Conservation (phyloP, 345 rosid species). For the Brassica carinata region DNA sequence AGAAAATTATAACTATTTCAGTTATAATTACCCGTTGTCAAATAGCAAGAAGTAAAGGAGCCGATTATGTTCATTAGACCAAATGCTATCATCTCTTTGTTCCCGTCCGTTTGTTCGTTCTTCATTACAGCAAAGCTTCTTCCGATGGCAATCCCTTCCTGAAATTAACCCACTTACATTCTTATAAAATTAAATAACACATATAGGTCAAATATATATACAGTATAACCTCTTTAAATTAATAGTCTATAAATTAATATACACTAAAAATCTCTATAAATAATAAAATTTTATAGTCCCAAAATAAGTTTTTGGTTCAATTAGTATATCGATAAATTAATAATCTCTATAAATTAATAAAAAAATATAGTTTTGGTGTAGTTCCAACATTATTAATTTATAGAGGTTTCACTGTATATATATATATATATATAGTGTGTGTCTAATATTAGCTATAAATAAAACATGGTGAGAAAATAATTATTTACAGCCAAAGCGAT, state of each 20-base stretch:
- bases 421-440: too few species aligned
- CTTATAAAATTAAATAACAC: background rate
- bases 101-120: slow-evolving; percentile 87
- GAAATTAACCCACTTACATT: slow-evolving; percentile 20
- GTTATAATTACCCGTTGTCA: slow-evolving; percentile 66
- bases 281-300: too few species aligned
- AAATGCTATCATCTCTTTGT: slow-evolving; percentile 90
- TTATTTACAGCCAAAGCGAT: slow-evolving; percentile 74
- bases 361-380: too few species aligned
- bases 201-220: background rate
- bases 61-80: slow-evolving; percentile 90
- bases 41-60: slow-evolving; percentile 88
- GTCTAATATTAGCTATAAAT: background rate
- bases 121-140: slow-evolving; percentile 78
- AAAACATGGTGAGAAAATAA: background rate
- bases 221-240: too few species aligned
- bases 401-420: too few species aligned
- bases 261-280: too few species aligned
- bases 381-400: too few species aligned
- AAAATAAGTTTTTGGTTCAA: too few species aligned
- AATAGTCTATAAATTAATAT: too few species aligned
- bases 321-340: too few species aligned
- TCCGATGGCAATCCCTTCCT: slow-evolving; percentile 97
- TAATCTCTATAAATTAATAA: too few species aligned
- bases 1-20: too few species aligned